Evolutionary conservation across 1,139 yeast species (phyloP).

Genomic region (Pichia terricola): DNA sequence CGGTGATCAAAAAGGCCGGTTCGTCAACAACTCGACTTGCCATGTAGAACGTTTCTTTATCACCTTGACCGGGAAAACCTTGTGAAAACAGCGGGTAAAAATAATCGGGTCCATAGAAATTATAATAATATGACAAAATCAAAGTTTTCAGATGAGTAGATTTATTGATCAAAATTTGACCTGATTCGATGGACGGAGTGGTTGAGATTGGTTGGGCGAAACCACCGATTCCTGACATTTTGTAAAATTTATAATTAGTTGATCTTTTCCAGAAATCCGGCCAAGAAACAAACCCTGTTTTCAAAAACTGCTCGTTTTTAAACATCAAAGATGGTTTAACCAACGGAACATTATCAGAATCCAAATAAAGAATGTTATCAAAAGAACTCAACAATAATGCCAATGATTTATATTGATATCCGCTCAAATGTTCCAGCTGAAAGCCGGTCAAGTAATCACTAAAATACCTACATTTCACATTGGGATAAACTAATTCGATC

Average conservation of each 20-base stretch:
- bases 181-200: slow-evolving; percentile 24
- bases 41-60: slow-evolving; percentile 24
- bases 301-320: slow-evolving; percentile 26
- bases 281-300: slow-evolving; percentile 43
- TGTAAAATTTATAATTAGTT: slow-evolving; percentile 38
- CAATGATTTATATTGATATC: slow-evolving; percentile 57
- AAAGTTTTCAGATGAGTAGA: slow-evolving; percentile 21
- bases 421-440: slow-evolving; percentile 20
- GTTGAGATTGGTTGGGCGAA: slow-evolving; percentile 17
- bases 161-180: slow-evolving; percentile 24
- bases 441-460: slow-evolving; percentile 15
- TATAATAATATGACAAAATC: slow-evolving; percentile 23
- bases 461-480: slow-evolving; percentile 23
- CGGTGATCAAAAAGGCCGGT: slow-evolving; percentile 19
- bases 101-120: slow-evolving; percentile 23
- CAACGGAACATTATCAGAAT: slow-evolving; percentile 61
- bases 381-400: slow-evolving; percentile 53
- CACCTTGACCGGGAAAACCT: slow-evolving; percentile 27
- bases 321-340: slow-evolving; percentile 42
- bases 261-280: slow-evolving; percentile 68
- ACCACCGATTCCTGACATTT: slow-evolving; percentile 15
- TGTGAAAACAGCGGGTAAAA: slow-evolving; percentile 25
- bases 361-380: slow-evolving; percentile 54
- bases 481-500: slow-evolving; percentile 16
- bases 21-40: slow-evolving; percentile 23